A percentile compares a stretch with the other conserved stretches of the same genome.
Conservation (phyloP, 306 rosid species). For the Prinsepia uniflora region DNA sequence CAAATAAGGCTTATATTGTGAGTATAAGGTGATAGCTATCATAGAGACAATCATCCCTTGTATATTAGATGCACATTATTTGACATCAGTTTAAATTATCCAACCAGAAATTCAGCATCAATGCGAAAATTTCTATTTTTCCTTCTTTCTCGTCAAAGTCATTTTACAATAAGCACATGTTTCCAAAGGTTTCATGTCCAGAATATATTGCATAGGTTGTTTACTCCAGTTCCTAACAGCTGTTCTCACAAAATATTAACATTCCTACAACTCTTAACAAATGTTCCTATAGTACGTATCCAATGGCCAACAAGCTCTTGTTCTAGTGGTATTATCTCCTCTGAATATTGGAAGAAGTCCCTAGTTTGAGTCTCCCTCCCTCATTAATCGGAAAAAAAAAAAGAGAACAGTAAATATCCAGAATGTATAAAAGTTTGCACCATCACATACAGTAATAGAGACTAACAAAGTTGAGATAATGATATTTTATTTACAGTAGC, state of each 20-base stretch:
- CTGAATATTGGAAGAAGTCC: not conserved
- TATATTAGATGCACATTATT: not conserved
- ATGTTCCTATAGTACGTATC: not conserved
- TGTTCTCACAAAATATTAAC: no score
- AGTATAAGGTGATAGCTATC: not conserved
- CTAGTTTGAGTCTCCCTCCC: not conserved
- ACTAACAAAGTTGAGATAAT: not conserved
- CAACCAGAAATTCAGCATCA: not conserved
- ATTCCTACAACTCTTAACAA: no score
- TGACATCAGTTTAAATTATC: not conserved
- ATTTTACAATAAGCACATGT: not conserved
- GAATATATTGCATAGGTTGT: not conserved
- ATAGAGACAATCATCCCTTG: not conserved
- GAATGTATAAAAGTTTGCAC: not conserved
- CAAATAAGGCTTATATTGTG: not conserved
- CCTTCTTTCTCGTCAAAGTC: not conserved
- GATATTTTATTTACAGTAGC: not conserved
- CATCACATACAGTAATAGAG: not conserved
- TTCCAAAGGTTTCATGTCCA: not conserved
- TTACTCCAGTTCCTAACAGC: not conserved
- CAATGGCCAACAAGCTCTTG: not conserved
- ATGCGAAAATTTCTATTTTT: not conserved
- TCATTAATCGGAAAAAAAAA: not conserved
- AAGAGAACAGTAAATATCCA: not conserved
- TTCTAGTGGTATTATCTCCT: not conserved